These are phyloP conservation scores for Vigna reflexopilosa DNA, from an alignment of 306 rosid species.

Conservation along the genomic window DNA sequence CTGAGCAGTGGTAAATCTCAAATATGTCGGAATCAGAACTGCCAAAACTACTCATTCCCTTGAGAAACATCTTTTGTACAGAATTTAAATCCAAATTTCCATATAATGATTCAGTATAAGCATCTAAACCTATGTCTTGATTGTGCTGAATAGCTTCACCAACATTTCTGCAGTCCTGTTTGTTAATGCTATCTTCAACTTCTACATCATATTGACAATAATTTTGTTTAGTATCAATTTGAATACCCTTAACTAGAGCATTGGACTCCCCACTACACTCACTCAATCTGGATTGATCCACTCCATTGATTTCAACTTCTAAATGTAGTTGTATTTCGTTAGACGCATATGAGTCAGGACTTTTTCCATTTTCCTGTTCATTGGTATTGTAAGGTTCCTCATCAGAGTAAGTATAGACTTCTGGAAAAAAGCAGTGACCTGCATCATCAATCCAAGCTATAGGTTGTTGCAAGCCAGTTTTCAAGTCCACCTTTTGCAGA, in stretches of 20 bases:
- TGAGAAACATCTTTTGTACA: constrained; percentile 66
- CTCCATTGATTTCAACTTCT: constrained; percentile 83
- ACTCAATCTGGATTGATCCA: constrained; percentile 51
- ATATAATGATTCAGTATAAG: constrained; percentile 47
- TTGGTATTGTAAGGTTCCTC: constrained; percentile 44
- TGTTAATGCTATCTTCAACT: constrained; percentile 68
- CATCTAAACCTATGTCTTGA: constrained; percentile 48
- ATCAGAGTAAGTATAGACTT: constrained; percentile 53
- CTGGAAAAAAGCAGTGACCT: constrained; percentile 89
- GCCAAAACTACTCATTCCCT: constrained; percentile 57
- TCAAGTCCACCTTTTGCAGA: constrained; percentile 75
- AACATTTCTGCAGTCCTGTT: constrained; percentile 43
- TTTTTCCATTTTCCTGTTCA: constrained; percentile 40
- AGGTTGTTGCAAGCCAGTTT: constrained; percentile 69
- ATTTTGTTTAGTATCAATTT: constrained; percentile 52
- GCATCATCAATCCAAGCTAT: constrained; percentile 94
- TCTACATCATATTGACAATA: constrained; percentile 51
- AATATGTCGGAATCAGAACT: constrained; percentile 49
- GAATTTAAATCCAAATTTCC: constrained; percentile 55
- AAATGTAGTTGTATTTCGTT: constrained; percentile 70
- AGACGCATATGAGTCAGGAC: constrained; percentile 48
- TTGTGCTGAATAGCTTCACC: constrained; percentile 50
- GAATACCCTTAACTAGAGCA: constrained; percentile 53
- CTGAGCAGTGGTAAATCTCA: constrained; percentile 58
- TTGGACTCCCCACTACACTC: constrained; percentile 90